Conservation (phyloP, 495 filamentous ascomycete species). For the Aspergillus hancockii region DNA sequence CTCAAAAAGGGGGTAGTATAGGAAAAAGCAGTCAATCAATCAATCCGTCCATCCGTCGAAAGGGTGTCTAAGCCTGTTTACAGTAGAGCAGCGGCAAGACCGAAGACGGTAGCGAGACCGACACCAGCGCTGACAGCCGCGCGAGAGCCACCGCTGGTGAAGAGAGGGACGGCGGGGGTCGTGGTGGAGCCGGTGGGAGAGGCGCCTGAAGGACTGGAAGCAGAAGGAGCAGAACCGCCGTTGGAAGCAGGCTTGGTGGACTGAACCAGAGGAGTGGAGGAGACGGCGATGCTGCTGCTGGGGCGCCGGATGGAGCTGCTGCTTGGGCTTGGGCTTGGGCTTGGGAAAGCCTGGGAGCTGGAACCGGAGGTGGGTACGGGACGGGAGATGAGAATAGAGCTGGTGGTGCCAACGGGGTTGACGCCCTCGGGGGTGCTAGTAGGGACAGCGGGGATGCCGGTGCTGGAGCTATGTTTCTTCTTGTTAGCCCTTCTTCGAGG, state of each 20-base stretch:
- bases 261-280: constrained; percentile 4
- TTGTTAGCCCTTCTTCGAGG: not conserved
- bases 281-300: constrained; percentile 7
- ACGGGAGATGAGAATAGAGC: constrained; percentile 47
- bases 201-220: constrained; percentile 28
- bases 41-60: not conserved
- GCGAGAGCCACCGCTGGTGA: constrained; percentile 51
- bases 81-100: constrained; percentile 70
- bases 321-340: constrained; percentile 40
- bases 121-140: constrained; percentile 59
- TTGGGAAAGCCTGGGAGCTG: constrained; percentile 4
- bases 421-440: constrained; percentile 42
- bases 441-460: constrained; percentile 14
- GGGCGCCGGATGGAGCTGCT: constrained; percentile 26
- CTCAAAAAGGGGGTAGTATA: not conserved
- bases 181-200: constrained; percentile 41
- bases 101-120: constrained; percentile 73
- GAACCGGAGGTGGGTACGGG: constrained; percentile 55
- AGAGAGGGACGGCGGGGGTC: constrained; percentile 50
- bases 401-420: constrained; percentile 42
- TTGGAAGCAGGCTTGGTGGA: constrained; percentile 9
- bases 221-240: constrained; percentile 3
- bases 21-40: not conserved
- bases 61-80: constrained; percentile 54
- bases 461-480: constrained; percentile 13